Evolutionary conservation across 257 asterid genomes (phyloP).

Genomic region (Solanum chmielewskii): DNA sequence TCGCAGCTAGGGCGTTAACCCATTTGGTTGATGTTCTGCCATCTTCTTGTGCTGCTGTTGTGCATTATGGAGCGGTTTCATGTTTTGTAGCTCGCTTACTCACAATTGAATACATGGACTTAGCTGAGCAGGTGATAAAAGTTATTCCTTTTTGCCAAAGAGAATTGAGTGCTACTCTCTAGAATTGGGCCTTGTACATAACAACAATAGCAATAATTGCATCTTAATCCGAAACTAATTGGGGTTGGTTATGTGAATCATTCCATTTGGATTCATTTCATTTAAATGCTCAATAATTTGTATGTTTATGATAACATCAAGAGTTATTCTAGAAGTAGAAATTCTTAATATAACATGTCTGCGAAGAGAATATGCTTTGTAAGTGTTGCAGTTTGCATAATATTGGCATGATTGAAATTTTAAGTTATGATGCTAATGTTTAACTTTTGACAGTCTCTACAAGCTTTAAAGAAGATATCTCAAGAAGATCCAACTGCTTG

Average conservation of each 20-base stretch:
- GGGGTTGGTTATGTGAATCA: neutral
- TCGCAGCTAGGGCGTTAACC: constrained; percentile 91
- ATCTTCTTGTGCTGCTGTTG: constrained; percentile 87
- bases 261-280: neutral
- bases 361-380: neutral
- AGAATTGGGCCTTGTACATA: neutral
- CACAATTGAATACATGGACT: constrained; percentile 95
- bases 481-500: constrained; percentile 98
- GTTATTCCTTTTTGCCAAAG: neutral
- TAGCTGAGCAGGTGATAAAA: constrained; percentile 89
- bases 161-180: neutral
- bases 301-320: neutral
- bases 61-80: constrained; percentile 91
- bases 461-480: constrained; percentile 95
- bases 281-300: neutral
- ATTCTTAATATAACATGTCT: neutral
- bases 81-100: constrained; percentile 83
- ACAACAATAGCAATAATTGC: neutral
- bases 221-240: neutral
- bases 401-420: neutral
- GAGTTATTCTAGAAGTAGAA: neutral
- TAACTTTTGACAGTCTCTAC: constrained; percentile 60
- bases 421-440: neutral
- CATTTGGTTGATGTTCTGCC: constrained; percentile 97
- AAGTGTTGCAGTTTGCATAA: neutral